These are phyloP conservation scores for Exophiala sp. DNA, from an alignment of 2,329 filamentous ascomycete genomes.

Conservation along the genomic window DNA sequence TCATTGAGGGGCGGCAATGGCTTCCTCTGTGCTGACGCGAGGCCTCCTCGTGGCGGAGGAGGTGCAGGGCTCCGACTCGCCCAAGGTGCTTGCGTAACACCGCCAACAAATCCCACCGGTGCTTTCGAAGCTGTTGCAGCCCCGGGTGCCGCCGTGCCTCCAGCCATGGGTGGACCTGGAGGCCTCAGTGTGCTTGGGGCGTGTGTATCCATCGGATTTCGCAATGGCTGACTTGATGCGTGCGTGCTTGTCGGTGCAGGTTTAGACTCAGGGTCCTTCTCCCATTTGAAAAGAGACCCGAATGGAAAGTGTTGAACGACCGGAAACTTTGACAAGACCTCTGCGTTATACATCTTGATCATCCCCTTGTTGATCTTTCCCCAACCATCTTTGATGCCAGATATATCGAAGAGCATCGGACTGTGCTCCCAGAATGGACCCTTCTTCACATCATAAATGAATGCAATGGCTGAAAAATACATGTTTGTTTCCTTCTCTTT, in stretches of 20 bases:
- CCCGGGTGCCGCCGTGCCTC: conserved; percentile 29
- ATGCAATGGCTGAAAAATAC: conserved; percentile 94
- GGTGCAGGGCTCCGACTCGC: conserved; percentile 19
- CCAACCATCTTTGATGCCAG: conserved; percentile 88
- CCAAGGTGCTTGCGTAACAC: conserved; percentile 30
- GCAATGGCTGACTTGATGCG: conserved; percentile 53
- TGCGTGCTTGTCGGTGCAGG: conserved; percentile 53
- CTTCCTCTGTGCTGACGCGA: conserved; percentile 4
- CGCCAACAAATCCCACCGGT: conserved; percentile 27
- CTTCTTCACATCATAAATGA: conserved; percentile 95
- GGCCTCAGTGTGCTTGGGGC: conserved; percentile 13
- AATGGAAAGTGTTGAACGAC: conserved; percentile 96
- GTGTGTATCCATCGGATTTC: conserved; percentile 22
- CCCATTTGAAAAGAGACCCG: conserved; percentile 76
- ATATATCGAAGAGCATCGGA: conserved; percentile 90
- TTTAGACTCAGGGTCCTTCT: conserved; percentile 60
- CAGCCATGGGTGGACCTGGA: conserved; percentile 5
- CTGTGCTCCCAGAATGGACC: conserved; percentile 96
- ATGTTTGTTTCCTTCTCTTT: conserved; percentile 67
- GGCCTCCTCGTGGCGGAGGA: conserved; percentile 12
- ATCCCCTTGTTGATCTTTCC: conserved; percentile 99
- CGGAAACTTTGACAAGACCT: conserved; percentile 93
- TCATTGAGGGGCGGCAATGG: conserved; percentile 16
- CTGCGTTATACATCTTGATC: conserved; percentile 99
- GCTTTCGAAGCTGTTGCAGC: conserved; percentile 15